Evolutionary conservation across 2,329 filamentous ascomycete genomes (phyloP).

Genomic region (Cytospora piceae): DNA sequence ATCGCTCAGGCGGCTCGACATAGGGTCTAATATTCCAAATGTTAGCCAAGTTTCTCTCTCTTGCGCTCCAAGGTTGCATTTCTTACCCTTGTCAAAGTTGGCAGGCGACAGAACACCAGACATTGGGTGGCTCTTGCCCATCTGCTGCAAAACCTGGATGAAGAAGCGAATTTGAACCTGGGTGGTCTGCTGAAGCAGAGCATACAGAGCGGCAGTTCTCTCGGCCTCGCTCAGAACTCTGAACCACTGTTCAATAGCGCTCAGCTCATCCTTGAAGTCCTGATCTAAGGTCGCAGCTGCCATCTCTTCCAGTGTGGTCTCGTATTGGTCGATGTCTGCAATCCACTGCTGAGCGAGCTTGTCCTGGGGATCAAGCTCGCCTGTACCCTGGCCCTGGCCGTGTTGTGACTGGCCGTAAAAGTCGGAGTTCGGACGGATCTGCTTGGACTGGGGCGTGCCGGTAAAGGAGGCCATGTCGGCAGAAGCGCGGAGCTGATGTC

Average conservation of each 20-base stretch:
- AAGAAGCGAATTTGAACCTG: constrained; percentile 99
- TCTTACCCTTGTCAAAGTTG: constrained; percentile 91
- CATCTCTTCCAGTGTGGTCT: constrained; percentile 99
- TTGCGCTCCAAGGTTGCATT: no score
- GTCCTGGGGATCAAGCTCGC: constrained; percentile 82
- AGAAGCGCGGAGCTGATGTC: constrained; percentile 88
- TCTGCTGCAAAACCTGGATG: constrained; percentile 97
- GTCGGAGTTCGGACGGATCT: constrained; percentile 92
- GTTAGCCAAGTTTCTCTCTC: constrained; percentile 17
- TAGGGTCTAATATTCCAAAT: constrained; percentile 70
- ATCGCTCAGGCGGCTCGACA: constrained; percentile 94
- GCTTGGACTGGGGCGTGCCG: constrained; percentile 66
- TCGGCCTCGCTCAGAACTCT: constrained; percentile 96
- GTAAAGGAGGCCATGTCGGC: constrained; percentile 91
- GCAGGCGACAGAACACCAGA: constrained; percentile 92
- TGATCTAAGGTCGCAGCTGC: constrained; percentile 97
- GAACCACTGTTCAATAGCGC: constrained; percentile 99
- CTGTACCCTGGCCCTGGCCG: constrained; percentile 66
- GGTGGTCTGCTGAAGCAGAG: constrained; percentile 94
- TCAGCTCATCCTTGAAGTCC: constrained; percentile 99
- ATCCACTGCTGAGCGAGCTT: constrained; percentile 98
- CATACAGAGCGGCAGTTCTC: constrained; percentile 92
- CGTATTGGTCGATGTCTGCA: constrained; percentile 97
- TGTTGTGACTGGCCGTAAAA: constrained; percentile 82
- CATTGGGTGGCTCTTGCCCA: constrained; percentile 98